Evolutionary conservation across 2,329 filamentous ascomycete genomes (phyloP).

Genomic region (Fusarium oligoseptatum): DNA sequence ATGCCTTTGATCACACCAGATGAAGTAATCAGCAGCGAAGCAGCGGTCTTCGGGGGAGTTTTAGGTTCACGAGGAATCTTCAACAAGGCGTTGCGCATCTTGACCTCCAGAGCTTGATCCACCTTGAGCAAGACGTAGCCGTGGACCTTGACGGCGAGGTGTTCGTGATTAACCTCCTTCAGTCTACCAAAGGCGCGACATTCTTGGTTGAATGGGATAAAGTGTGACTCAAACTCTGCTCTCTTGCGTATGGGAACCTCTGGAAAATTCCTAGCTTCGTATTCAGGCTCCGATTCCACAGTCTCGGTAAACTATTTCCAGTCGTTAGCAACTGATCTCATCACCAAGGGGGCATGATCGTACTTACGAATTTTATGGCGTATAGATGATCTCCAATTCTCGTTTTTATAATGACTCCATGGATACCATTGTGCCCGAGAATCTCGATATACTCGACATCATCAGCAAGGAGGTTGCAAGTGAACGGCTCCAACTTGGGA

Average conservation of each 20-base stretch:
- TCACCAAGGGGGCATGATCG: not conserved
- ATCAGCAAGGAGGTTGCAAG: constrained; percentile 16
- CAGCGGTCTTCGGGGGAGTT: not conserved
- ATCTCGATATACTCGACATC: constrained; percentile 22
- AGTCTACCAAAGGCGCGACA: constrained; percentile 21
- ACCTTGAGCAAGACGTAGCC: constrained; percentile 6
- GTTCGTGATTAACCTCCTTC: not conserved
- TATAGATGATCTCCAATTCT: not conserved
- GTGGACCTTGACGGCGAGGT: constrained; percentile 16
- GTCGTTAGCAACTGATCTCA: not conserved
- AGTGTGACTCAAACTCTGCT: constrained; percentile 15
- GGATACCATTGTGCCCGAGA: not conserved
- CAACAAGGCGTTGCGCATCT: not conserved
- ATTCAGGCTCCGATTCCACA: not conserved
- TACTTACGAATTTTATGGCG: not conserved
- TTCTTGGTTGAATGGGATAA: constrained; percentile 17
- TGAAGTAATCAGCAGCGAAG: not conserved
- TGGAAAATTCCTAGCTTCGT: accelerated
- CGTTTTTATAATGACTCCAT: not conserved
- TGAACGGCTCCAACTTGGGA: constrained; percentile 12
- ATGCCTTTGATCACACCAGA: constrained; percentile 5
- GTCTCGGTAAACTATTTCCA: not conserved
- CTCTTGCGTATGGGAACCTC: not conserved
- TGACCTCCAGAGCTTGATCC: not conserved
- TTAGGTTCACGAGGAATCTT: not conserved